These are phyloP conservation scores for Juglanconis juglandina DNA, from an alignment of 2,329 filamentous ascomycete genomes.

Conservation along the genomic window DNA sequence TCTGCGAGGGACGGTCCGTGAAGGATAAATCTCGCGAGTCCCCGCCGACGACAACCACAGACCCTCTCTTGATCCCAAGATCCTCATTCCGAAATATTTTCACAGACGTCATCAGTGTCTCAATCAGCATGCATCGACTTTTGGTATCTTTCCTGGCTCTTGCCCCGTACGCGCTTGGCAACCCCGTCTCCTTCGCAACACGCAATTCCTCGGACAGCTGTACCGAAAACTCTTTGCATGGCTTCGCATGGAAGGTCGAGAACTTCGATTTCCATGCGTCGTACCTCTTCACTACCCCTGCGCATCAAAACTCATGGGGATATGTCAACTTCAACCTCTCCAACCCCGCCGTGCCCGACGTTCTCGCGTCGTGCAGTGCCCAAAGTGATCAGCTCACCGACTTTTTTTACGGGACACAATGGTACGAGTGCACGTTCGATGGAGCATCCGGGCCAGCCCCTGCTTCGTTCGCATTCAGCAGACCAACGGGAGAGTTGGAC, in stretches of 20 bases:
- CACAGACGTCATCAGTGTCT: not conserved
- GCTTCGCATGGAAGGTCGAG: slow-evolving; percentile 39
- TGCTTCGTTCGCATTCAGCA: slow-evolving; percentile 42
- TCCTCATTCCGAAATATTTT: not conserved
- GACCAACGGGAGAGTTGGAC: slow-evolving; percentile 32
- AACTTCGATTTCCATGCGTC: slow-evolving; percentile 47
- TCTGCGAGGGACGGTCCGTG: too few species aligned
- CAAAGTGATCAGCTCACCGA: slow-evolving; percentile 40
- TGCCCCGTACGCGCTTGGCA: slow-evolving; percentile 4
- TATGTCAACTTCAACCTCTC: slow-evolving; percentile 46
- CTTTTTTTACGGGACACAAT: slow-evolving; percentile 48
- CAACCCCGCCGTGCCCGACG: slow-evolving; percentile 39
- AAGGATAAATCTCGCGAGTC: too few species aligned
- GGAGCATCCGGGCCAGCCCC: slow-evolving; percentile 24
- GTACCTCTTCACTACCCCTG: slow-evolving; percentile 47
- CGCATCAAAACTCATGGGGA: slow-evolving; percentile 49
- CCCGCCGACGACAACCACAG: not conserved
- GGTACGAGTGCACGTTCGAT: slow-evolving; percentile 40
- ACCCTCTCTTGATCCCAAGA: not conserved
- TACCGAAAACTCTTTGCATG: slow-evolving; percentile 28
- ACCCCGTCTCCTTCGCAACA: slow-evolving; percentile 19
- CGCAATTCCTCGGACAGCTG: slow-evolving; percentile 28
- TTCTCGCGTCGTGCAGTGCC: slow-evolving; percentile 37
- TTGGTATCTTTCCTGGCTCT: not conserved
- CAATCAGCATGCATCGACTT: not conserved